Evolutionary conservation across 495 filamentous ascomycete genomes (phyloP).

Genomic region (Glarea lozoyensis): DNA sequence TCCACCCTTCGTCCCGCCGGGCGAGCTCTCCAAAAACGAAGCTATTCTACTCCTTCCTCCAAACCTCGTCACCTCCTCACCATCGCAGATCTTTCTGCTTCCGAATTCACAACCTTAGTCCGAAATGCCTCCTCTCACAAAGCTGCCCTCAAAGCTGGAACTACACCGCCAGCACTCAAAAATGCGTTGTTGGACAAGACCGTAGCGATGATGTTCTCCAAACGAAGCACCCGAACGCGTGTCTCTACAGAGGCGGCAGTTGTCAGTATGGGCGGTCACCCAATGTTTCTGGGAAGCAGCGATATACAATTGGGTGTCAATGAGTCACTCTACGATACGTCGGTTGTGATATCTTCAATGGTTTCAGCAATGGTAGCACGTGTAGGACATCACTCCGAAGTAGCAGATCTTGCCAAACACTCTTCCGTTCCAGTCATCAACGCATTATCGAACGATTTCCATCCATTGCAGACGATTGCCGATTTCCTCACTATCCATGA

Average conservation of each 20-base stretch:
- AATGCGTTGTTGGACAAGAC: slow-evolving; percentile 62
- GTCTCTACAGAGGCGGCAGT: slow-evolving; percentile 88
- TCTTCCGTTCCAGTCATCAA: slow-evolving; percentile 91
- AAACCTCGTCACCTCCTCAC: slow-evolving; percentile 79
- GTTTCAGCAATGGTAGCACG: slow-evolving; percentile 82
- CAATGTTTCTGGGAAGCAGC: slow-evolving; percentile 90
- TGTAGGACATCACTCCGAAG: slow-evolving; percentile 74
- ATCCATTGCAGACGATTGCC: slow-evolving; percentile 86
- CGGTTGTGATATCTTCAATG: slow-evolving; percentile 87
- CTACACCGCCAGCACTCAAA: slow-evolving; percentile 46
- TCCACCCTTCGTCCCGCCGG: slow-evolving; percentile 19
- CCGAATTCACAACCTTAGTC: slow-evolving; percentile 74
- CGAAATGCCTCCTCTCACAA: slow-evolving; percentile 73
- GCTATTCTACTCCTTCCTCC: slow-evolving; percentile 10
- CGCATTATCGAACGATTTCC: slow-evolving; percentile 78
- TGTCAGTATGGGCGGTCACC: slow-evolving; percentile 74
- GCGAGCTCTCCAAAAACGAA: slow-evolving; percentile 8
- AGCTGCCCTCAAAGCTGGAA: slow-evolving; percentile 62
- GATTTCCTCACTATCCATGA: slow-evolving; percentile 90
- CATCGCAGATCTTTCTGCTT: slow-evolving; percentile 71
- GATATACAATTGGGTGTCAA: slow-evolving; percentile 97
- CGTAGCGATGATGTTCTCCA: slow-evolving; percentile 92
- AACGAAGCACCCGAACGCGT: slow-evolving; percentile 84
- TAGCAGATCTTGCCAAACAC: slow-evolving; percentile 67
- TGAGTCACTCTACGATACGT: slow-evolving; percentile 83